These are phyloP conservation scores for Teratosphaeria pseudoeucalypti DNA, from an alignment of 2,329 filamentous ascomycete species.

Conservation along the genomic window DNA sequence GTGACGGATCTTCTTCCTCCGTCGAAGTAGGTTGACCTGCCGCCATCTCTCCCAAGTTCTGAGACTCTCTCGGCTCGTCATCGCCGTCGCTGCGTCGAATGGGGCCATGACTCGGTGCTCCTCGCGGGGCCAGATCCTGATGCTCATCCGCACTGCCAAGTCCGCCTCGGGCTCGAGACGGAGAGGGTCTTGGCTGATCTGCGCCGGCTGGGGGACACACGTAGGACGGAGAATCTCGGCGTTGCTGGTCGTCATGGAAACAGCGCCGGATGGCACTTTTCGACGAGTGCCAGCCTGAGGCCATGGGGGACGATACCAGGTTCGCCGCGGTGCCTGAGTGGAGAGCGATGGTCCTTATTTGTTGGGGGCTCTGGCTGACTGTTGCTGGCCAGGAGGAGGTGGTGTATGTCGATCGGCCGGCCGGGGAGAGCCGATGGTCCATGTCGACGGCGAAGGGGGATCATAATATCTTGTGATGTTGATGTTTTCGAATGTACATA, in stretches of 20 bases:
- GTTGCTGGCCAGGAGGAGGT: background rate
- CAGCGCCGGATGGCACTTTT: background rate
- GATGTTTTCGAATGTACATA: no score
- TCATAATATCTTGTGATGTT: no score
- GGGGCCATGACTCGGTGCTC: constrained; percentile 9
- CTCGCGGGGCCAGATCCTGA: constrained; percentile 1
- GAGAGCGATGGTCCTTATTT: background rate
- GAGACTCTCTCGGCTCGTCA: constrained; percentile 11
- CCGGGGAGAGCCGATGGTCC: no score
- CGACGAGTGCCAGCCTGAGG: background rate
- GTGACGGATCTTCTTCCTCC: background rate
- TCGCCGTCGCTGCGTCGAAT: constrained; percentile 4
- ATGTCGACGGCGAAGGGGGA: no score
- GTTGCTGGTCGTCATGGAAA: constrained; percentile 15
- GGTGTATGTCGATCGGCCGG: no score
- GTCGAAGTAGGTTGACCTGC: constrained; percentile 7
- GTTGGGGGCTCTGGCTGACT: background rate
- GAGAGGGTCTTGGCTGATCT: background rate
- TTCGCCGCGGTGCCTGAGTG: background rate
- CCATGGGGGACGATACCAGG: background rate
- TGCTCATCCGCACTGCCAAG: background rate
- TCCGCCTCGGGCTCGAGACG: background rate
- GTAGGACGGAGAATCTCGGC: constrained; percentile 6
- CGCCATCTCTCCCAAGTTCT: constrained; percentile 11
- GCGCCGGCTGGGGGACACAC: background rate